Evolutionary conservation across 345 rosid species (phyloP), one percentile per base, ranked within the genome.

Genomic region (Gossypium mustelinum): DNA sequence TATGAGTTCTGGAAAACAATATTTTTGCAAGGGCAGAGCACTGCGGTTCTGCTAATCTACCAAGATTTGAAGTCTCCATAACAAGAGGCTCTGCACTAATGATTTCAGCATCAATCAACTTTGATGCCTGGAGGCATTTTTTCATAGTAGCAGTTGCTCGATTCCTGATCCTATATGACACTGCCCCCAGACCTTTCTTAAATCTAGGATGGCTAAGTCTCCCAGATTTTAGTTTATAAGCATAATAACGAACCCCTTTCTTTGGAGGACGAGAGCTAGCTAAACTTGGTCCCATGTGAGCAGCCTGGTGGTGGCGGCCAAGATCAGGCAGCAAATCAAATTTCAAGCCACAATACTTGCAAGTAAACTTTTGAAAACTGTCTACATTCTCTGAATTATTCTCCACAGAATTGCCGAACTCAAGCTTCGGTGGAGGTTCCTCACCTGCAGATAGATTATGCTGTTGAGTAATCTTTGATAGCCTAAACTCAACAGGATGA

Each of bases 261-360:
- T 88, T 93, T 27, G 83, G 82, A 44, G 84, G 89, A 12, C 85
- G 90, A 76, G 96, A 82, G 77, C 81, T 85, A 57, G 81, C 83
- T 68, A 82, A 76, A 78, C 81, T 83, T 9, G 90, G 83, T 61
- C 84, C 97, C 98, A 90, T 92, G 82, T 96, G 99, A 76, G 94
- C 97, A 43, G 98, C 98, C 84, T 96, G 99, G 87, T 96, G 98
- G 85, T 96, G 99, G 62, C 98, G 94, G 39, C 99, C 99, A 54
- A 93, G 97, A 89, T 96, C 99, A 54, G 98, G 98, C 14, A 96
- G 87, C 78, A 96, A 88, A 78, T 93, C 93, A 78, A 96, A 96
- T 80, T 89, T 92, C 83, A 89, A 68, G 71, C 98, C 97, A 64
- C 99, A 96, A 84, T 89, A 92, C 87, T 84, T 89, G 89, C 99